A percentile compares a stretch with the other conserved stretches of the same genome.
phyloP scores from a whole-genome alignment of 257 asterid genomes.

The Craterostigma plantagineum region DNA sequence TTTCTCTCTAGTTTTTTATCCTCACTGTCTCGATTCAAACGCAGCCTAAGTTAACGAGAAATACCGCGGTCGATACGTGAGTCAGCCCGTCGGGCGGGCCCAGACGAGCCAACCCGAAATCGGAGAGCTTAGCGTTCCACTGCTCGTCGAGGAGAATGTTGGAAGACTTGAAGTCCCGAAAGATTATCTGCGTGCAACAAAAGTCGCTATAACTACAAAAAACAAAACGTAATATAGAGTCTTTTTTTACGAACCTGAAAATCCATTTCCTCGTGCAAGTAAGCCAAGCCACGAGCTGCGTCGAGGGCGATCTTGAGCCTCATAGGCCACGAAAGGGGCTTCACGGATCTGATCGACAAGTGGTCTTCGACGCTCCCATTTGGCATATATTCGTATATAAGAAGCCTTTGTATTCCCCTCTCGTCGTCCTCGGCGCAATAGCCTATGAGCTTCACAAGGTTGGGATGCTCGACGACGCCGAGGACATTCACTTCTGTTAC shows the following conservation, averaged over 20 bases:
- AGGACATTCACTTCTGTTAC: slow-evolving; percentile 95
- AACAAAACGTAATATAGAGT: too few species aligned
- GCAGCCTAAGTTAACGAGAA: too few species aligned
- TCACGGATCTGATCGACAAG: slow-evolving; percentile 42
- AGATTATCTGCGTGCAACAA: slow-evolving; percentile 27
- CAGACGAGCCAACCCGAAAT: slow-evolving; percentile 58
- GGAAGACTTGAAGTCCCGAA: slow-evolving; percentile 52
- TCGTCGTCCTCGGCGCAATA: slow-evolving; percentile 98
- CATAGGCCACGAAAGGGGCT: slow-evolving; percentile 77
- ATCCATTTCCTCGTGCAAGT: slow-evolving; percentile 92
- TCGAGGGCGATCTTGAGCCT: slow-evolving; percentile 83
- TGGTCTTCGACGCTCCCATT: slow-evolving; percentile 86
- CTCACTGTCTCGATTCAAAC: too few species aligned
- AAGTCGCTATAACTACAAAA: too few species aligned
- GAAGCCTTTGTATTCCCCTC: slow-evolving; percentile 93
- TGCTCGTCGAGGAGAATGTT: slow-evolving; percentile 51
- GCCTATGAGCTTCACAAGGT: slow-evolving; percentile 88
- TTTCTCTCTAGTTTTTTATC: too few species aligned
- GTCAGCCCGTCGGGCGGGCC: slow-evolving; percentile 54
- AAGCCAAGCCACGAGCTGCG: slow-evolving; percentile 81
- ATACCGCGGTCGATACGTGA: slow-evolving; percentile 57
- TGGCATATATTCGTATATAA: slow-evolving; percentile 78
- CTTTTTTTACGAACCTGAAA: too few species aligned
- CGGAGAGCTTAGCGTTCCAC: slow-evolving; percentile 61
- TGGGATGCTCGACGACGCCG: slow-evolving; percentile 79